A percentile compares a stretch with the other conserved stretches of the same genome.
Conservation (phyloP, 2,329 filamentous ascomycete species). For the Endoconidiophora laricicola region DNA sequence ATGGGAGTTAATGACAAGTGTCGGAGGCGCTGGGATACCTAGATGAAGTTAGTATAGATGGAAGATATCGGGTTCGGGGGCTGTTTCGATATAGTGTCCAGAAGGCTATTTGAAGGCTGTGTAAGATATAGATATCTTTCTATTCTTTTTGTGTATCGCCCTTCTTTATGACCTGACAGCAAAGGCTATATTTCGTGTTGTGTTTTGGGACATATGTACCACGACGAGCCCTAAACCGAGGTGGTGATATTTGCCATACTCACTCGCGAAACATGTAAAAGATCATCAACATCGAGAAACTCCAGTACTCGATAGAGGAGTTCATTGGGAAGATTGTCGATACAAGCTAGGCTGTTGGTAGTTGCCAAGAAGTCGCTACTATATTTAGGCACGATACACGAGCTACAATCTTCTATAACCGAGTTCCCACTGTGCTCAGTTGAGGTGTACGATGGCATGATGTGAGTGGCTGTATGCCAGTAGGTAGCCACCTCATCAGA, state of each 20-base stretch:
- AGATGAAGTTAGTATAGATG: conserved; percentile 5
- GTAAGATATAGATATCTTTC: background rate
- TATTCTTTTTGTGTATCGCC: background rate
- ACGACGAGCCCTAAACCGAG: too few relatives aligned
- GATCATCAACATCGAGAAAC: conserved; percentile 39
- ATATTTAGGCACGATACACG: too few relatives aligned
- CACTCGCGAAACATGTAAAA: conserved; percentile 40
- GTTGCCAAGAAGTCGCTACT: too few relatives aligned
- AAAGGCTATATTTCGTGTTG: too few relatives aligned
- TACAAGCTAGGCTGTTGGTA: background rate
- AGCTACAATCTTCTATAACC: too few relatives aligned
- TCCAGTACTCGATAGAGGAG: conserved; percentile 37
- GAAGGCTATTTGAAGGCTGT: background rate
- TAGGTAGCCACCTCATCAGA: too few relatives aligned
- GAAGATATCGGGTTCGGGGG: background rate
- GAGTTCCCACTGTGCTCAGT: too few relatives aligned
- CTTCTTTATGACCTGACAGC: too few relatives aligned
- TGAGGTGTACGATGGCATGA: too few relatives aligned
- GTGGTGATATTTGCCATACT: conserved; percentile 16
- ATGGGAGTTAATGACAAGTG: conserved; percentile 46
- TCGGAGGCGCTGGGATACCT: conserved; percentile 48
- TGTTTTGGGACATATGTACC: too few relatives aligned
- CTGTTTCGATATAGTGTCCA: background rate
- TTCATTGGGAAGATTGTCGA: conserved; percentile 34
- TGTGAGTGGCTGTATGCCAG: too few relatives aligned